A percentile compares a stretch with the other conserved stretches of the same genome.
These are phyloP conservation scores for Dunaliella sp. DNA, from an alignment of 139 green algal species.

Conservation along the genomic window DNA sequence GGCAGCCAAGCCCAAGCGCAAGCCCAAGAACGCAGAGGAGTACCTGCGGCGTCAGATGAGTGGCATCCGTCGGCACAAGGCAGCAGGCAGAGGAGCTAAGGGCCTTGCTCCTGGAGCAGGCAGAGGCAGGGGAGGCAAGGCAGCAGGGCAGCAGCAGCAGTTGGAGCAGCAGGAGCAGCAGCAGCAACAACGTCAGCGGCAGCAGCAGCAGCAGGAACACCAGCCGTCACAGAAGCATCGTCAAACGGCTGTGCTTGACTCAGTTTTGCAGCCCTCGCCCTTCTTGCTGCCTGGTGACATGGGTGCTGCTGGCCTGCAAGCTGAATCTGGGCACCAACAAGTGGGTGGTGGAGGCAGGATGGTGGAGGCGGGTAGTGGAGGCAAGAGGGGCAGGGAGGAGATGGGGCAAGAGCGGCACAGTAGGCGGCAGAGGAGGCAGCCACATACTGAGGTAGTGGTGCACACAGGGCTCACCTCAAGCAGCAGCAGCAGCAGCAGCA, in stretches of 20 bases:
- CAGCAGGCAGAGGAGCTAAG: neutral
- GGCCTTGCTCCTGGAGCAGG: neutral
- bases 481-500: neutral
- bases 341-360: too few relatives aligned
- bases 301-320: too few relatives aligned
- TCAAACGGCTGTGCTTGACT: too few relatives aligned
- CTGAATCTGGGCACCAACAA: too few relatives aligned
- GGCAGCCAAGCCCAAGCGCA: neutral
- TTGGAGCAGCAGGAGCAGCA: neutral
- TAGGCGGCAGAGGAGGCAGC: neutral
- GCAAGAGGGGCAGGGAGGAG: neutral
- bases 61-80: neutral
- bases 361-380: too few relatives aligned
- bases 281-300: too few relatives aligned
- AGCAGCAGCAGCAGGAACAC: too few relatives aligned
- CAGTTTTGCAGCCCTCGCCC: too few relatives aligned
- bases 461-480: neutral
- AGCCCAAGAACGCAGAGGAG: slow-evolving; percentile 3
- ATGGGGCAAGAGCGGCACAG: neutral
- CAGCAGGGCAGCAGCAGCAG: neutral
- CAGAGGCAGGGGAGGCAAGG: neutral
- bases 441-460: neutral
- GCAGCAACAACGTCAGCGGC: neutral
- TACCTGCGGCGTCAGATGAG: slow-evolving; percentile 7
- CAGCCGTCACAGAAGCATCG: too few relatives aligned